phyloP scores from a whole-genome alignment of 441 rosid species.

The Capsella rubella region DNA sequence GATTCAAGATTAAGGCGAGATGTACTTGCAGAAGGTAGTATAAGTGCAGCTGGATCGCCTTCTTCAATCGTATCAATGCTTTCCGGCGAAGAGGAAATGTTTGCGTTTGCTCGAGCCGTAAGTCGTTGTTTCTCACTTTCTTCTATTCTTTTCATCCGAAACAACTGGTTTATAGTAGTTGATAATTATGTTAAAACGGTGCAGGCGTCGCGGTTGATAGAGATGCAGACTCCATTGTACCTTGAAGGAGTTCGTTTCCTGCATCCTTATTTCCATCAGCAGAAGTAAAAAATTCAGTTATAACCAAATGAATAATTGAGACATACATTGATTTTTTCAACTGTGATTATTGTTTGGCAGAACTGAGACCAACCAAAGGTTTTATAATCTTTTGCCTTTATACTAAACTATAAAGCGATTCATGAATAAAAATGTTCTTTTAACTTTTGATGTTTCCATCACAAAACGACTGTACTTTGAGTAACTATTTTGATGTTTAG shows the following conservation, averaged over 20 bases:
- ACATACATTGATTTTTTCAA: not conserved
- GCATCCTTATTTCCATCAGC: conserved; percentile 71
- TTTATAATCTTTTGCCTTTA: conserved; percentile 11
- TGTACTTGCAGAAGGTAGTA: conserved; percentile 77
- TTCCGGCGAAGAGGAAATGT: conserved; percentile 90
- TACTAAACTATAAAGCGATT: conserved; percentile 2
- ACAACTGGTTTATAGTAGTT: conserved; percentile 5
- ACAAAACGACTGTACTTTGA: not conserved
- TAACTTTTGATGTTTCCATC: not conserved
- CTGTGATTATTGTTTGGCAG: conserved; percentile 26
- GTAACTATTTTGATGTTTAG: not conserved
- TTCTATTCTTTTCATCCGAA: not conserved
- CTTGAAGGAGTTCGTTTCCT: conserved; percentile 69
- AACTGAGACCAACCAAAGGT: conserved; percentile 19
- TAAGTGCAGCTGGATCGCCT: conserved; percentile 74
- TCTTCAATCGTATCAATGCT: conserved; percentile 74
- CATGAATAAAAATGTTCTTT: conserved; percentile 27
- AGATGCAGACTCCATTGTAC: conserved; percentile 90
- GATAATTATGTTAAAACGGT: conserved; percentile 21
- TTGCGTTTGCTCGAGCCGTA: conserved; percentile 93
- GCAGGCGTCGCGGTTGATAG: conserved; percentile 86
- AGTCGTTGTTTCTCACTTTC: conserved; percentile 44
- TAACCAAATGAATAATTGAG: conserved; percentile 8
- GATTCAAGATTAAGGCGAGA: conserved; percentile 77
- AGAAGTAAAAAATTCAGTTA: conserved; percentile 15